Evolutionary conservation across 495 filamentous ascomycete genomes (phyloP), one percentile per base, ranked within the genome.

Genomic region (Neurospora sp.): DNA sequence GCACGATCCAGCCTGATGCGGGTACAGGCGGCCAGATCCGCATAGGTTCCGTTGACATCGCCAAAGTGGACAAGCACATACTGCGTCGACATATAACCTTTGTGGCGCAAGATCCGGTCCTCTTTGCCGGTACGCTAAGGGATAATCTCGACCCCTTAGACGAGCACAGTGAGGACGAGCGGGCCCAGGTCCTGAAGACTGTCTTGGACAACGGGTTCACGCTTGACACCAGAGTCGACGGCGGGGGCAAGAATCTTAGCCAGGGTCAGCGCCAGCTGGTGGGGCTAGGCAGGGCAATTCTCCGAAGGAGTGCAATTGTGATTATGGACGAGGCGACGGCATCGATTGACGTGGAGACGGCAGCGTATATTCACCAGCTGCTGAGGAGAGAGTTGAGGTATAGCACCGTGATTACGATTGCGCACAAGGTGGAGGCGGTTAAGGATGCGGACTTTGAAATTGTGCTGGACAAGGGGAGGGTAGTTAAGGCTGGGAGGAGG

Each of bases 361-460:
- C 92, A n/a, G 81, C 88, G 76, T 85, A 90, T 72, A 93, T 96
- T 69, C 93, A 97, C 83, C 85, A 89, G 76, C 84, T 96, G 41
- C 78, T 97, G 72, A 81, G 91, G 39, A 90, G 92, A 76, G 93
- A 95, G 84, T 84, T 96, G 83, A 84, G 81, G 69, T 83, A 90
- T 44, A 94, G 92, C 74, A 97, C 93, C 3, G 93, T 97, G 16
- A 90, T 97, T 69, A 94, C 92, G 5, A 94, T 97, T 81, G 93
- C 93, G 54, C 93, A 97, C 86, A 89, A 92, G 59, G 78, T 92
- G 35, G 92, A 94, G 79, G 92, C 92, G 31, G 92, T 94, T n/a
- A 87, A 87, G 80, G 88, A 91, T 77, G 92, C 92, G 20, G 88
- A 92, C 76, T 92, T 87, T 73, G 92, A 89, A 78, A 83, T 96